Conservation (phyloP, 164 flowering plant species). For the Pachysandra terminalis region DNA sequence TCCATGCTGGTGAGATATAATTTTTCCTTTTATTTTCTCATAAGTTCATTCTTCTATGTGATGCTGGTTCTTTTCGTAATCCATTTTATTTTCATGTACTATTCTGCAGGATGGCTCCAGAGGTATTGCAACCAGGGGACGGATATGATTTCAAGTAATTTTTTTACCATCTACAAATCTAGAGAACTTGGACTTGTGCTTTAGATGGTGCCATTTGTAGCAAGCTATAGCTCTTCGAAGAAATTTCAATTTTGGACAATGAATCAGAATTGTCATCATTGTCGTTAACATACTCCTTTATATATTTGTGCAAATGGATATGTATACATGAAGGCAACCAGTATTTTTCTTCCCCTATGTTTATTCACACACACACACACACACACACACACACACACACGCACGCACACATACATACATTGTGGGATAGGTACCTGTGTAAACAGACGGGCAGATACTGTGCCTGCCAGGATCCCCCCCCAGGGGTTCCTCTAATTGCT, state of each 20-base stretch:
- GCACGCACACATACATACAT: no score
- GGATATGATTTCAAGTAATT: slow-evolving; percentile 98
- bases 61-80: neutral
- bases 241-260: neutral
- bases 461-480: no score
- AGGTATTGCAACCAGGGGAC: slow-evolving; percentile 92
- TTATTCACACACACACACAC: no score
- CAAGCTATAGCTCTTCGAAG: neutral
- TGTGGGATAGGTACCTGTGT: no score
- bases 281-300: no score
- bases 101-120: slow-evolving; percentile 96
- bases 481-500: neutral
- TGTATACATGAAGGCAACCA: neutral
- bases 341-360: no score
- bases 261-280: no score
- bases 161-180: neutral
- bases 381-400: no score
- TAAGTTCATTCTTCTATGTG: neutral
- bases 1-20: slow-evolving; percentile 82
- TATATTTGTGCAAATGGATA: neutral
- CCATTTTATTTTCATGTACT: slow-evolving; percentile 1
- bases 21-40: neutral
- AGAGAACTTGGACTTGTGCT: neutral
- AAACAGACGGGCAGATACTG: no score
- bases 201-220: neutral